Evolutionary conservation across 2,329 filamentous ascomycete genomes (phyloP), one percentile per base, ranked within the genome.

Genomic region (Leptographium procerum): DNA sequence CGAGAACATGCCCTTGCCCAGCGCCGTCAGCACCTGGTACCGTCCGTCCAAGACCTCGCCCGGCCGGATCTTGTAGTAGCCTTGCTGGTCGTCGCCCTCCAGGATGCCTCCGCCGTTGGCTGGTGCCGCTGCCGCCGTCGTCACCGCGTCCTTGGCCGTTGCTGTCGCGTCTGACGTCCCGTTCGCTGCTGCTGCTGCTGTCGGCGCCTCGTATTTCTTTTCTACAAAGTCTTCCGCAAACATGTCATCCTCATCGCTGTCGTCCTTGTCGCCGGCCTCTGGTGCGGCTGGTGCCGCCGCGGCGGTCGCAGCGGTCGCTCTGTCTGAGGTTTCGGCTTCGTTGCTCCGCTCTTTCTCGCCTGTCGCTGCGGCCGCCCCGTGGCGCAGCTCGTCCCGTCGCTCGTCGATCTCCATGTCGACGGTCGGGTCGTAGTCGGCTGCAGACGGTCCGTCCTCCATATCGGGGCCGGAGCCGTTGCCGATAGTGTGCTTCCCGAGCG

Each of bases 1-100:
- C 0, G 94, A 95, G 70, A 96, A 99, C 81, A 96, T 96, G 66
- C 94, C 94, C 71, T 89, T 91, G 63, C 94, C 94, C 26, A 99
- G 79, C 56, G 86, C 86, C 60, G 91, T 84, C 69, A 92, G 87
- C 34, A 99, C 84, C 69, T 94, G 89, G 71, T 97, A 97, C 36
- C 91, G 87, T 33, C 86, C 86, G 65, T 95, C 88, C 62, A 99
- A 79, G 56, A 97, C 76, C 75, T 99, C 94, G 67, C 92, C 91
- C 47, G 91, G 84, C 59, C 95, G 90, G 59, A 96, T 86, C 72
- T 94, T 95, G 77, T 97, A 99, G 70, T 97, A 97, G 7, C 92
- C 94, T 67, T 99, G 91, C 56, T 87, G 85, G 69, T 97, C 94
- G 68, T 95, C 91, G 60, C 95, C 92, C 67, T 97, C 92, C 56